Evolutionary conservation across 768 basidiomycete genomes (phyloP).

Genomic region (button mushroom (Agaricus bisporus)): DNA sequence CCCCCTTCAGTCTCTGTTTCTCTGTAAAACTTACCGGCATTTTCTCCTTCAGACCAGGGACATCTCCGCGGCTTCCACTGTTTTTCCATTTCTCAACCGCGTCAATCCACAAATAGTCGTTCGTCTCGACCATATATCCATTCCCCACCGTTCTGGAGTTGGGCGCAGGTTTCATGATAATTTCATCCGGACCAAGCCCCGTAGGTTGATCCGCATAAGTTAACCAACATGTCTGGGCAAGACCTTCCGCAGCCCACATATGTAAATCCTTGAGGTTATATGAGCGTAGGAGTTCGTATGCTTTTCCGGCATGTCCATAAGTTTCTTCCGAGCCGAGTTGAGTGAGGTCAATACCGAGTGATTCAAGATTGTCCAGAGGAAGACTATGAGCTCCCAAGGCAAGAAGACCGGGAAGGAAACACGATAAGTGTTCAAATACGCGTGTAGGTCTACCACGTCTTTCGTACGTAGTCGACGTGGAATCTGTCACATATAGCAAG

Average conservation of each 20-base stretch:
- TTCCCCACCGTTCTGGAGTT: neutral
- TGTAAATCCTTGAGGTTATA: constrained; percentile 61
- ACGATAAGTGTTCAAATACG: constrained; percentile 66
- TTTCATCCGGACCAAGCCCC: constrained; percentile 64
- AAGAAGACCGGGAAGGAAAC: constrained; percentile 72
- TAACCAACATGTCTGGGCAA: constrained; percentile 66
- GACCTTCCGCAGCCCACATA: constrained; percentile 70
- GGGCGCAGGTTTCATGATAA: constrained; percentile 25
- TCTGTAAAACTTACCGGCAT: constrained; percentile 32
- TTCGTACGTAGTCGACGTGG: constrained; percentile 20
- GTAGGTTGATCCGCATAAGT: constrained; percentile 66
- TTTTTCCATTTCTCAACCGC: constrained; percentile 42
- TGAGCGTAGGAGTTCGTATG: constrained; percentile 29
- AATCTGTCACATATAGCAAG: constrained; percentile 66
- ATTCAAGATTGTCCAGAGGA: constrained; percentile 45
- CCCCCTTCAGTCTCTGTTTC: constrained; percentile 18
- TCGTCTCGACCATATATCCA: constrained; percentile 9
- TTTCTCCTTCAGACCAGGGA: constrained; percentile 48
- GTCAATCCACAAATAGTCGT: constrained; percentile 39
- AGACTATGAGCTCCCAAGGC: constrained; percentile 65
- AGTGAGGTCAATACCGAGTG: constrained; percentile 39
- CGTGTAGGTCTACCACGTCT: constrained; percentile 34
- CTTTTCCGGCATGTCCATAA: constrained; percentile 29
- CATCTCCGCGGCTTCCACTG: constrained; percentile 36
- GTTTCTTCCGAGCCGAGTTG: constrained; percentile 31